Percentiles rank a stretch among this genome's conserved stretches.
Conservation (phyloP, 1,284 basidiomycete genomes). For the Sanghuangporus sanghuang region DNA sequence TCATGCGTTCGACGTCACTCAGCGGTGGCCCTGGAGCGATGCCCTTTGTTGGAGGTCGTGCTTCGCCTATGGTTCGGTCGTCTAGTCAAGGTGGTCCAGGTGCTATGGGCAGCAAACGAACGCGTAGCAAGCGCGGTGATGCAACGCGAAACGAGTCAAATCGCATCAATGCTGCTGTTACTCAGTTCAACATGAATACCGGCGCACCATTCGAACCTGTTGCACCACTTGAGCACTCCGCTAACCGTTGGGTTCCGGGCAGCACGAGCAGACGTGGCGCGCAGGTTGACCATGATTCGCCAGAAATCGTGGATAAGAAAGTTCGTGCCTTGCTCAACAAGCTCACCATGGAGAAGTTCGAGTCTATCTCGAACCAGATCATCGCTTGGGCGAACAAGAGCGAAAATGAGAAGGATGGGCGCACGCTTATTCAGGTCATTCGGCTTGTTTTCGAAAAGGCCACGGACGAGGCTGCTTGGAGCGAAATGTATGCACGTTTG, state of each 20-base stretch:
- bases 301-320: constrained; percentile 87
- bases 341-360: constrained; percentile 96
- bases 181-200: constrained; percentile 7
- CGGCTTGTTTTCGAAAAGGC: constrained; percentile 96
- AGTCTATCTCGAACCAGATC: constrained; percentile 90
- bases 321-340: constrained; percentile 95
- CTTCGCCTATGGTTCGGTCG: constrained; percentile 64
- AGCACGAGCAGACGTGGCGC: constrained; percentile 16
- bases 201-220: constrained; percentile 51
- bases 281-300: constrained; percentile 55
- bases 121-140: constrained; percentile 69
- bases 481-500: constrained; percentile 94
- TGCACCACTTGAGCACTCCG: constrained; percentile 70
- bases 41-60: constrained; percentile 40
- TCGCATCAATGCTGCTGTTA: constrained; percentile 18
- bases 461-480: constrained; percentile 92
- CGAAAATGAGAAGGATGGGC: constrained; percentile 87
- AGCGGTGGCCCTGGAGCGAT: constrained; percentile 37
- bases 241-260: constrained; percentile 73
- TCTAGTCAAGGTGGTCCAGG: constrained; percentile 64
- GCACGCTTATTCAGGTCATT: constrained; percentile 93
- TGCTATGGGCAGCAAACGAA: constrained; percentile 46
- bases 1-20: constrained; percentile 47
- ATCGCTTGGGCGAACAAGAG: constrained; percentile 94
- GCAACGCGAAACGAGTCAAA: constrained; percentile 44